Evolutionary conservation across 1,284 basidiomycete species (phyloP).

Genomic region (Ganoderma sinense): DNA sequence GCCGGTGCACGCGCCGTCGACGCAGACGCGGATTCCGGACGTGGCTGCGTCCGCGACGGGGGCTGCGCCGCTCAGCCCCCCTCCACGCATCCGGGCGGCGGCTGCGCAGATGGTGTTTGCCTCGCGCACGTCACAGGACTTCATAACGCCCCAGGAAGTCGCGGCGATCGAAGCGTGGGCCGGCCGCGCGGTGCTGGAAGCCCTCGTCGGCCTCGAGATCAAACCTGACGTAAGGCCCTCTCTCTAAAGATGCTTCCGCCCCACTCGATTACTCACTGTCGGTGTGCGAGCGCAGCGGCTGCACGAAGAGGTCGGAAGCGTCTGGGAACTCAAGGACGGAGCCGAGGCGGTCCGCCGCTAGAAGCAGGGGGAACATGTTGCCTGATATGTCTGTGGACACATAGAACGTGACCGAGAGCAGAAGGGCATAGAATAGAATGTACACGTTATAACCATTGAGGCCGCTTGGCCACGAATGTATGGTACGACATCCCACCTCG

Average conservation of each 20-base stretch:
- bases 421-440: background rate
- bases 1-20: slow-evolving; percentile 29
- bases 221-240: slow-evolving; percentile 51
- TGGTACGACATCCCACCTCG: background rate
- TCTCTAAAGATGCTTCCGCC: slow-evolving; percentile 2
- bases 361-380: slow-evolving; percentile 6
- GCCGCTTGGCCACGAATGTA: background rate
- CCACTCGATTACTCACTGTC: background rate
- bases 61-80: slow-evolving; percentile 37
- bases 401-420: background rate
- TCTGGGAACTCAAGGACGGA: slow-evolving; percentile 43
- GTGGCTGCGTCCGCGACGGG: slow-evolving; percentile 34
- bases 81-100: slow-evolving; percentile 69
- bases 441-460: background rate
- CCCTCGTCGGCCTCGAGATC: slow-evolving; percentile 48
- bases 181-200: slow-evolving; percentile 59
- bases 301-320: slow-evolving; percentile 47
- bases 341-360: slow-evolving; percentile 17
- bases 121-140: slow-evolving; percentile 75
- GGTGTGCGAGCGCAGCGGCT: slow-evolving; percentile 37
- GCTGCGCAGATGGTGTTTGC: slow-evolving; percentile 88
- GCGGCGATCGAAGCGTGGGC: slow-evolving; percentile 72
- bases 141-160: slow-evolving; percentile 79
- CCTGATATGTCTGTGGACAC: slow-evolving; percentile 5
- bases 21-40: slow-evolving; percentile 43